Base-by-base conservation (phyloP, 768 basidiomycete genomes). In the Suillus cothurnatus region DNA sequence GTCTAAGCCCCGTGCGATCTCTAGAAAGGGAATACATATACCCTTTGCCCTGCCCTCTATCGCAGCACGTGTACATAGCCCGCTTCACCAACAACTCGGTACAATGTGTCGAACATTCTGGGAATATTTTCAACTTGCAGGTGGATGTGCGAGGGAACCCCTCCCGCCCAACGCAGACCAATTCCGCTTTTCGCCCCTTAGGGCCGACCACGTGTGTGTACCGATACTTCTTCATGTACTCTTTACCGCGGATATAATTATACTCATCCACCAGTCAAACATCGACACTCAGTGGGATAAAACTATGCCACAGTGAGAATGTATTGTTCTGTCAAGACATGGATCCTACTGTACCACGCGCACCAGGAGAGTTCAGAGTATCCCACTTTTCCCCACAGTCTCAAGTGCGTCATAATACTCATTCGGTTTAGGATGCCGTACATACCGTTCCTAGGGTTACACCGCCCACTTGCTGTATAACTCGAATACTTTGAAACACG, bases 211-310 rank as follows among this genome's bases (percentile, higher is more conserved):
- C 58, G 58, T 59, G 58, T 59, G 9, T 19, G 19, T 3, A 26
- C 38, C 4, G 3, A 59, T 21, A 26, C 38, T 41, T 28, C 39
- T 59, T 21, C 2, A 9, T 38, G 23, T 2, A 28, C 17, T 26
- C 38, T 58, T 59, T n/a, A 59, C 58, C 58, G 58, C 58, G 58
- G 58, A 59, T 59, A 59, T 59, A 59, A 59, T 59, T 21, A 28
- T 12, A 59, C 26, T 58, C 57, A 57, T 39, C 15, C 39, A 26
- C 26, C 38, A 34, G 34, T 34, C 34, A 14, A n/a, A 5, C 32
- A 26, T 59, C 58, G 7, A 41, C 38, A 59, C 58, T 41, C 39
- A 26, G 58, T 41, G 58, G 58, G 58, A 59, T 28, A 59, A 28
- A 1, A 14, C 1, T 6, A 59, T 59, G 12, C 58, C 38, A 55